Evolutionary conservation across 805 yeast species (phyloP).

Genomic region (Candida odintsovae): DNA sequence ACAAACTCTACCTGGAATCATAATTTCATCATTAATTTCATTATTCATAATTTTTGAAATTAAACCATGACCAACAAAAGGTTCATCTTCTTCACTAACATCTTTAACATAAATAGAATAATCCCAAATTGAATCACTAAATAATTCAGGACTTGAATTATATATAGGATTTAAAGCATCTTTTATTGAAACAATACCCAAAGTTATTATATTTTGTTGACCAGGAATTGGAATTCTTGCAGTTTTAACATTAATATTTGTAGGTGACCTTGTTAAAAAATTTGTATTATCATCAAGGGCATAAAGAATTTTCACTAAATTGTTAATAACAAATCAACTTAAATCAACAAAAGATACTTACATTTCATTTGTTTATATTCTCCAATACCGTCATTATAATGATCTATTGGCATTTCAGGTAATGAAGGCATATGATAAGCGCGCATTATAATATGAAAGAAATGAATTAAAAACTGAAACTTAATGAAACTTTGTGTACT

Average conservation of each 20-base stretch:
- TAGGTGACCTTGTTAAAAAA: conserved; percentile 35
- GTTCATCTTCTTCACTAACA: conserved; percentile 46
- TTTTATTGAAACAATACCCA: conserved; percentile 38
- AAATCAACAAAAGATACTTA: conserved; percentile 4
- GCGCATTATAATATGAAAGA: conserved; percentile 14
- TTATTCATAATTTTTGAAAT: conserved; percentile 27
- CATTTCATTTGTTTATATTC: conserved; percentile 20
- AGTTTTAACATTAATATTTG: conserved; percentile 33
- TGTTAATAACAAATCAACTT: conserved; percentile 1
- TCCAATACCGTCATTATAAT: conserved; percentile 6
- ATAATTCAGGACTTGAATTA: conserved; percentile 42
- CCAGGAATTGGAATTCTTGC: conserved; percentile 38
- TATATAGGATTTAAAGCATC: conserved; percentile 38
- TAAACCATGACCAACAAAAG: conserved; percentile 42
- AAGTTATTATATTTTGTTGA: conserved; percentile 35
- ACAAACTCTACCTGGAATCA: conserved; percentile 53
- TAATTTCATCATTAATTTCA: conserved; percentile 23
- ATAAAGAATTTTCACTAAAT: conserved; percentile 32
- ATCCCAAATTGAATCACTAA: conserved; percentile 33
- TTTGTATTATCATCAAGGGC: conserved; percentile 38
- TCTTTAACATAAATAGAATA: conserved; percentile 42
- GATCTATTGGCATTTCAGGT: conserved; percentile 24
- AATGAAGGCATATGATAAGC: conserved; percentile 26
- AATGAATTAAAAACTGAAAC: too few species aligned
- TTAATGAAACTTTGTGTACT: neutral